Base-by-base conservation (phyloP, 257 asterid genomes). In the Striga asiatica region DNA sequence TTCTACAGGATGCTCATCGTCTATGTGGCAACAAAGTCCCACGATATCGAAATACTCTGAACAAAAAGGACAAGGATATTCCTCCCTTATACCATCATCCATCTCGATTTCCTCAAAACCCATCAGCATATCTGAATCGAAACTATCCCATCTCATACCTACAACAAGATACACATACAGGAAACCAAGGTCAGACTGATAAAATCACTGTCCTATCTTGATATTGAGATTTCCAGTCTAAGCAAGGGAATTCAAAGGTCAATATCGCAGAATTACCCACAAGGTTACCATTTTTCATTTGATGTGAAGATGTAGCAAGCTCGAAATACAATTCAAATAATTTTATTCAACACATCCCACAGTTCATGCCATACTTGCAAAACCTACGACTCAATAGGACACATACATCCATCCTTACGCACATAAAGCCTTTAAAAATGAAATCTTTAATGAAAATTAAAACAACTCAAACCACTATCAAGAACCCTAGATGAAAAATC, bases 1-100 rank as follows among this genome's bases (percentile, higher is more conserved):
- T 69, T 88, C 94, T 24, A 70, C 78, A 64, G 94, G 94, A 75
- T 88, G 94, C 71, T 84, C 94, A 20, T 88, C 94, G 53, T 84
- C 94, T 10, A 88, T 78, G 74, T 88, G 96, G 76, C 89, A 88
- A 68, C 89, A 88, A 17, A 88, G 81, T 24, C 94, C 85, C 46
- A 88, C 82, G 6, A 84, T 79, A 66, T 88, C 94, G 21, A 77
- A 88, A 67, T 76, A 76, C 27, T 84, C 94, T 0, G 89, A 58
- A 68, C 94, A 88, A 62, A 81, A 84, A n/a, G 88, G 92, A 66
- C 96, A 83, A 3, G 82, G 85, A 62, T 72, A 81, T 71, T 88
- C 94, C 65, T 84, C 89, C 66, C 85, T 72, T 32, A 75, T 56
- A 51, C 76, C 94, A 61, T 83, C 89, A 67, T 81, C 87, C 65